Percentiles rank a stretch among this genome's conserved stretches.
These are phyloP conservation scores for Penicillium canescens DNA, from an alignment of 495 filamentous ascomycete genomes.

Conservation along the genomic window DNA sequence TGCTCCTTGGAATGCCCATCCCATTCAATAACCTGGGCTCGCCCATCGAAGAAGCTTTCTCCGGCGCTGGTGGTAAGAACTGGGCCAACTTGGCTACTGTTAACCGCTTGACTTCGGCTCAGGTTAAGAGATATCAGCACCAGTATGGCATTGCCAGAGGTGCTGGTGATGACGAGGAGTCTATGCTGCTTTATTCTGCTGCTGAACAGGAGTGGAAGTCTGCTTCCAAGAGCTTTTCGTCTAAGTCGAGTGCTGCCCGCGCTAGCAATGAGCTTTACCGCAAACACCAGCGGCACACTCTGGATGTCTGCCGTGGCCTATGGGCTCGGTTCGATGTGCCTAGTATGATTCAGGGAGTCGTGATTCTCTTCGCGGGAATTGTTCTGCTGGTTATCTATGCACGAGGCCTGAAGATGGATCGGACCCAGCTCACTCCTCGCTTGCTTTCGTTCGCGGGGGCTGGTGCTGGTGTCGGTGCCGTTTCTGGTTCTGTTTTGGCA, in stretches of 20 bases:
- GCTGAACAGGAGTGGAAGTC: slow-evolving; percentile 50
- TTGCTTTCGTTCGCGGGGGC: slow-evolving; percentile 47
- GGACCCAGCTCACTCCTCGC: slow-evolving; percentile 50
- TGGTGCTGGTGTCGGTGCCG: slow-evolving; percentile 43
- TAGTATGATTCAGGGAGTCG: slow-evolving; percentile 79
- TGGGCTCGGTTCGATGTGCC: slow-evolving; percentile 90
- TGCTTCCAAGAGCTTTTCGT: slow-evolving; percentile 37
- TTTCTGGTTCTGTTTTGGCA: slow-evolving; percentile 26
- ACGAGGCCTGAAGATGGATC: slow-evolving; percentile 53
- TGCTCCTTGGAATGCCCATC: slow-evolving; percentile 87
- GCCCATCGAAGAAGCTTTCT: slow-evolving; percentile 93
- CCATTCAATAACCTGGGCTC: slow-evolving; percentile 97
- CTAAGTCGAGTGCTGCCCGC: slow-evolving; percentile 33
- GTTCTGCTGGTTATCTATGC: slow-evolving; percentile 70
- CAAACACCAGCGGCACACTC: slow-evolving; percentile 73
- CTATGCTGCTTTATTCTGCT: slow-evolving; percentile 58
- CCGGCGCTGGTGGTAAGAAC: slow-evolving; percentile 62
- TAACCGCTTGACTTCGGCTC: slow-evolving; percentile 74
- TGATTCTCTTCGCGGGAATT: slow-evolving; percentile 66
- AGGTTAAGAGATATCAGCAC: slow-evolving; percentile 85
- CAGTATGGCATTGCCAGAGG: slow-evolving; percentile 63
- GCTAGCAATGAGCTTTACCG: slow-evolving; percentile 61
- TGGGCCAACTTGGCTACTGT: slow-evolving; percentile 76
- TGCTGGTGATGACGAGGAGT: slow-evolving; percentile 58
- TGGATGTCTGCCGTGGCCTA: slow-evolving; percentile 76